Evolutionary conservation across 2,329 filamentous ascomycete genomes (phyloP).

Genomic region (Stagonosporopsis cucurbitacearum): DNA sequence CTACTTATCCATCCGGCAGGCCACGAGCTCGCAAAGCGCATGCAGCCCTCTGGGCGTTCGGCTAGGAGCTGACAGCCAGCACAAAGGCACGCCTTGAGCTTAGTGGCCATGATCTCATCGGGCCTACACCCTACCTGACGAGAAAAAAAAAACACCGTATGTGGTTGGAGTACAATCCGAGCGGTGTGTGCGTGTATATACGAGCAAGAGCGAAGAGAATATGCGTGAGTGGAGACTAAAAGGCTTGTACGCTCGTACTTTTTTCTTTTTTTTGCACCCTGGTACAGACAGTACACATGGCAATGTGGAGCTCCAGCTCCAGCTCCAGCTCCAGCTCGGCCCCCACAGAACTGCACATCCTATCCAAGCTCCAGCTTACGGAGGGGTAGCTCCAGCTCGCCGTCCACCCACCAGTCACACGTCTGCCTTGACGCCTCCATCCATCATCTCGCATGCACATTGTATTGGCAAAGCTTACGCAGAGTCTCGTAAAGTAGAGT

Average conservation of each 20-base stretch:
- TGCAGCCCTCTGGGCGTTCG: constrained; percentile 15
- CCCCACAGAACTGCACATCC: not conserved
- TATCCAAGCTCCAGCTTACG: not conserved
- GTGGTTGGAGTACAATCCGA: too few relatives aligned
- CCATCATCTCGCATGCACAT: constrained; percentile 11
- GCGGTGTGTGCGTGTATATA: not conserved
- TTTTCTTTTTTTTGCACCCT: not conserved
- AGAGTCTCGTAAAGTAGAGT: too few relatives aligned
- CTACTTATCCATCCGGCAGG: constrained; percentile 25
- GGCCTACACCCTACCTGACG: not conserved
- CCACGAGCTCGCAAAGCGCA: constrained; percentile 21
- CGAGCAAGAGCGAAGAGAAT: too few relatives aligned
- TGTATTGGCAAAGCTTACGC: constrained; percentile 1
- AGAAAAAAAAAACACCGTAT: too few relatives aligned
- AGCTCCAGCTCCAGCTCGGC: constrained; percentile 7
- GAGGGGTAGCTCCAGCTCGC: not conserved
- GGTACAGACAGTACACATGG: not conserved
- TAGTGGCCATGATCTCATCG: constrained; percentile 15
- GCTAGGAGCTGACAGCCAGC: constrained; percentile 28
- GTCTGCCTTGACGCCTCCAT: not conserved
- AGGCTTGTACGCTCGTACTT: too few relatives aligned
- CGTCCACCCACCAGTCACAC: not conserved
- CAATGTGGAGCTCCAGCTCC: constrained; percentile 8
- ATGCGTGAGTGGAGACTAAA: not conserved
- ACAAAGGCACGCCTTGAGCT: constrained; percentile 31